Base-by-base conservation (phyloP, 2,329 filamentous ascomycete species). In the Aspergillus piperis region DNA sequence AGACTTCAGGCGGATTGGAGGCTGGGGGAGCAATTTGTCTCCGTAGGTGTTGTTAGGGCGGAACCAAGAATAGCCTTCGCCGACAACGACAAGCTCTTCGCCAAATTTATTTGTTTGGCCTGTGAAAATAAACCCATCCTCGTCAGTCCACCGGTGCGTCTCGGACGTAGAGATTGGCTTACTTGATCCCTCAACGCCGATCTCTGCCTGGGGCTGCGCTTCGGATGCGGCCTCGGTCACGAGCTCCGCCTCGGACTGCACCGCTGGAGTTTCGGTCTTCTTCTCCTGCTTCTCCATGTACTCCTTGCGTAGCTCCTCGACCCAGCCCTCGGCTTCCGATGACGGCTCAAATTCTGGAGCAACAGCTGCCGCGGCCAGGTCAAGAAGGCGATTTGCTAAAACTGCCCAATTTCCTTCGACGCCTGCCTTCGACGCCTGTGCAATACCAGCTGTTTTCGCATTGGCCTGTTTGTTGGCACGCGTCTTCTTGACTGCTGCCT, bases 51-150 rank as follows among this genome's bases (percentile, higher is more conserved):
- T 70, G 44, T 62, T 62, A 19, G 70, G 69, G 11, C 69, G 64
- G 44, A 66, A 65, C 65, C 66, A 70, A 23, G 66, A 64, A 44
- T 61, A 73, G 6, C 60, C 65, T 8, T 61, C 42, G 5, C 68
- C 64, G 15, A 73, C 66, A 7, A 68, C 21, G 19, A 73, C 60
- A 25, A 65, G 62, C 55, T 74, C 72, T 52, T 74, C 72, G 38
- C 68, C 70, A 53, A 68, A 62, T 15, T 69, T 41, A 50, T 75
- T 75, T 8, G 65, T 56, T 25, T 62, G 66, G 23, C 71, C 73
- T 57, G 72, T 73, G 42, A 73, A 65, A 42, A 60, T 60, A 69
- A 71, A 75, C 47, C 71, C 72, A 41, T 72, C 68, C 21, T 61
- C 63, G 59, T 73, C 71, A 50, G 70, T 70, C 64, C 68, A 67